Evolutionary conservation across 805 yeast genomes (phyloP).

Genomic region (Jamesozyma lodderae): DNA sequence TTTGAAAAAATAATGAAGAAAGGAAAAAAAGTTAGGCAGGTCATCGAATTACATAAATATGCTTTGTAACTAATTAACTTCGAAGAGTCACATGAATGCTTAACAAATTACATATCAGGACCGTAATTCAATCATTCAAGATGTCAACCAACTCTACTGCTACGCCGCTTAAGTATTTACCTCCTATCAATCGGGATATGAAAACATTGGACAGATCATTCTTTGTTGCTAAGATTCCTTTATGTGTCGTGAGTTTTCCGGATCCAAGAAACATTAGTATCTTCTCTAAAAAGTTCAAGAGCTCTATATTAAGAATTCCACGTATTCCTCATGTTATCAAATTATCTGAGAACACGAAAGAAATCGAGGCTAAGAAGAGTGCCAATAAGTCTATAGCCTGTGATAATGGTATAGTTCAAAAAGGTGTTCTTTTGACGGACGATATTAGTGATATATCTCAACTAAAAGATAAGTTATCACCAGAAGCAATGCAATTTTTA

Average conservation of each 20-base stretch:
- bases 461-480: constrained; percentile 33
- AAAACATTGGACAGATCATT: constrained; percentile 53
- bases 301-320: constrained; percentile 61
- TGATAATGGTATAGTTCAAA: constrained; percentile 23
- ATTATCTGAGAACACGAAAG: constrained; percentile 15
- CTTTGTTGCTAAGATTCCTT: constrained; percentile 47
- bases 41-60: too few species aligned
- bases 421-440: constrained; percentile 51
- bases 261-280: constrained; percentile 54
- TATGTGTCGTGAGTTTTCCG: constrained; percentile 62
- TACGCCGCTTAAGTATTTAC: constrained; percentile 27
- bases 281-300: constrained; percentile 49
- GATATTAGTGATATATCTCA: constrained; percentile 34
- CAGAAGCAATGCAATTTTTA: constrained; percentile 38
- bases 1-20: too few species aligned
- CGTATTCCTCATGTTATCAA: constrained; percentile 62
- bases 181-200: constrained; percentile 67
- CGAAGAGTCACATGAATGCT: too few species aligned
- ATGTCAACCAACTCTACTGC: constrained; percentile 1
- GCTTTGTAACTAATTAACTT: too few species aligned
- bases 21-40: too few species aligned
- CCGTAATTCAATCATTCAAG: background rate
- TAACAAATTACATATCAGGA: background rate
- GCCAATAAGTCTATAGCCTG: constrained; percentile 16
- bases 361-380: constrained; percentile 7